Percentiles rank a stretch among this genome's conserved stretches.
Conservation (phyloP, 78 protist genomes). For the Dictyostelium capitatum region DNA sequence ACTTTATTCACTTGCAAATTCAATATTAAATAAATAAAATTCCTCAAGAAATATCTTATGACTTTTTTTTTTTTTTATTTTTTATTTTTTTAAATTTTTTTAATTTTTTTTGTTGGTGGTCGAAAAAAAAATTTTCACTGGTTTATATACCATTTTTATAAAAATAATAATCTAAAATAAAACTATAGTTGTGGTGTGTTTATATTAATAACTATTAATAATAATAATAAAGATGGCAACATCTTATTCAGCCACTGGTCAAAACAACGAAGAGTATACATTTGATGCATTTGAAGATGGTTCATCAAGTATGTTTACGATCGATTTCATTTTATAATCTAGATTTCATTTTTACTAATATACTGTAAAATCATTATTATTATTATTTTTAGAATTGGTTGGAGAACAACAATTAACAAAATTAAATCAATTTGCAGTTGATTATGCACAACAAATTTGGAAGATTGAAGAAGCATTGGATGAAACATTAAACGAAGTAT, state of each 20-base stretch:
- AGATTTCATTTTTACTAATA: not conserved
- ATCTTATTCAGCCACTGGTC: not conserved
- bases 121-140: not conserved
- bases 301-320: slow-evolving; percentile 45
- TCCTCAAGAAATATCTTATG: no score
- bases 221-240: slow-evolving; percentile 4
- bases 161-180: no score
- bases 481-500: slow-evolving; percentile 51
- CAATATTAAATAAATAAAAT: no score
- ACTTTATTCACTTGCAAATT: no score
- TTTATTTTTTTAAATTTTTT: not conserved
- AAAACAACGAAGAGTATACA: slow-evolving; percentile 53
- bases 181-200: not conserved
- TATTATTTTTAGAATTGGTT: slow-evolving; percentile 60
- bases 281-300: slow-evolving; percentile 84
- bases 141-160: not conserved
- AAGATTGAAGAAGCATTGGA: slow-evolving; percentile 82
- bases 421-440: slow-evolving; percentile 75
- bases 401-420: slow-evolving; percentile 78
- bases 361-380: not conserved
- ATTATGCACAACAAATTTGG: slow-evolving; percentile 81
- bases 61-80: not conserved
- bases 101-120: not conserved
- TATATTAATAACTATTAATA: no score
- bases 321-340: not conserved